Evolutionary conservation across 2,329 filamentous ascomycete genomes (phyloP), one percentile per base, ranked within the genome.

Genomic region (Sclerotinia sclerotiorum): DNA sequence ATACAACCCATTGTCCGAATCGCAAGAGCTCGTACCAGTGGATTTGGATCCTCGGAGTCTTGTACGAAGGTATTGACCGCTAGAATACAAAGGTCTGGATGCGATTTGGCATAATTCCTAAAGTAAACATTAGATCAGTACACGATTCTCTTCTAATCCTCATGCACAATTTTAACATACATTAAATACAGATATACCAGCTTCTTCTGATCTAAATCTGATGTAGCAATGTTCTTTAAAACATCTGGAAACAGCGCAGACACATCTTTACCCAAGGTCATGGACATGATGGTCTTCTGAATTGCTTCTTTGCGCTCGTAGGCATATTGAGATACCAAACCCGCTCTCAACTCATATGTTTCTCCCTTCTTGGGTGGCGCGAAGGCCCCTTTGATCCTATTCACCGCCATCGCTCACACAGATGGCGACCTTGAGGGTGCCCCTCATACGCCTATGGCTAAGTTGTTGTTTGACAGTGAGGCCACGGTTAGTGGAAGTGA

Each of bases 211-310:
- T 99, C 95, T 72, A 99, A 82, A 77, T 99, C 95, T 57, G 82
- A 84, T 1, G 95, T 99, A 69, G 95, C 95, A 80, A 99, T 99
- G 78, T 99, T 99, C 86, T 99, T 99, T 72, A 99, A 84, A 46
- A 99, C 95, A 78, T 99, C 95, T 2, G 95, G 95, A 79, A 99
- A 99, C 72, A 99, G 84, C 68, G 94, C 92, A 66, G 95, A 99
- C 70, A 99, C 95, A 82, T 99, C 95, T 81, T 99, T 99, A 80
- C 95, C 95, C 75, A 99, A 81, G 1, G 95, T 99, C 95, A 99
- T 99, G 79, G 95, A 94, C 94, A 98, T 98, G 82, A 99, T 99
- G 73, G 95, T 99, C 85, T 97, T 98, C 79, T 99, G 95, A 75
- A 99, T 99, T 32, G 95, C 92, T 84, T 99, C 95, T 81, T 99